These are phyloP conservation scores for Curvularia spicifera DNA, from an alignment of 2,329 filamentous ascomycete genomes.

Conservation along the genomic window DNA sequence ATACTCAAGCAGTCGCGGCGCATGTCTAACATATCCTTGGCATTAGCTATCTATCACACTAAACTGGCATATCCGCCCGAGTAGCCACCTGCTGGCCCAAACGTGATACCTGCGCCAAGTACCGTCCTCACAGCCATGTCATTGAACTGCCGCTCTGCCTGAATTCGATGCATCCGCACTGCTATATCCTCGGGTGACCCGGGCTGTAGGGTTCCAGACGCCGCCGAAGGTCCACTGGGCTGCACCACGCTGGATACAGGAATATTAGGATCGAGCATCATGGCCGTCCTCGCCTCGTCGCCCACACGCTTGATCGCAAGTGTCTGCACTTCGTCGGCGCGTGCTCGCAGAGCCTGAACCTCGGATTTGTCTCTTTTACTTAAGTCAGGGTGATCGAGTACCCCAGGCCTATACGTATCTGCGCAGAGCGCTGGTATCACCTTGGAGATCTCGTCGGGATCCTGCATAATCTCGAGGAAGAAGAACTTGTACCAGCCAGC, in stretches of 20 bases:
- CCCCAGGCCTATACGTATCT: slow-evolving; percentile 44
- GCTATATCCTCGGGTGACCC: background rate
- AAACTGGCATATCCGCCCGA: background rate
- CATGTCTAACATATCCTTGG: too few relatives aligned
- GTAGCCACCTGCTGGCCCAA: background rate
- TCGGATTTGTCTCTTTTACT: slow-evolving; percentile 39
- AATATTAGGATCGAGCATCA: background rate
- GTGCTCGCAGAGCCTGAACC: slow-evolving; percentile 29
- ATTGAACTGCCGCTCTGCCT: background rate
- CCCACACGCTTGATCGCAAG: slow-evolving; percentile 39
- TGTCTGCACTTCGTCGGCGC: slow-evolving; percentile 34
- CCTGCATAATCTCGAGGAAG: slow-evolving; percentile 41
- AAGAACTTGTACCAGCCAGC: slow-evolving; percentile 48
- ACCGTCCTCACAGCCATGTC: slow-evolving; percentile 1
- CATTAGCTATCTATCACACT: background rate
- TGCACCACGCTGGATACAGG: background rate
- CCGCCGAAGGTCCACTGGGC: background rate
- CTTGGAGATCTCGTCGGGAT: slow-evolving; percentile 38
- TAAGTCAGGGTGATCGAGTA: slow-evolving; percentile 44
- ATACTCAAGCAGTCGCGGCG: too few relatives aligned
- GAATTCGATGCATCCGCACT: slow-evolving; percentile 1
- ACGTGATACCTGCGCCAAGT: background rate
- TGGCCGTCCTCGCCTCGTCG: slow-evolving; percentile 32
- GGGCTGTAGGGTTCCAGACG: background rate
- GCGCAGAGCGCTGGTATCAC: slow-evolving; percentile 37